These are phyloP conservation scores for Diaporthe caulivora DNA, from an alignment of 2,329 filamentous ascomycete genomes.

Conservation along the genomic window DNA sequence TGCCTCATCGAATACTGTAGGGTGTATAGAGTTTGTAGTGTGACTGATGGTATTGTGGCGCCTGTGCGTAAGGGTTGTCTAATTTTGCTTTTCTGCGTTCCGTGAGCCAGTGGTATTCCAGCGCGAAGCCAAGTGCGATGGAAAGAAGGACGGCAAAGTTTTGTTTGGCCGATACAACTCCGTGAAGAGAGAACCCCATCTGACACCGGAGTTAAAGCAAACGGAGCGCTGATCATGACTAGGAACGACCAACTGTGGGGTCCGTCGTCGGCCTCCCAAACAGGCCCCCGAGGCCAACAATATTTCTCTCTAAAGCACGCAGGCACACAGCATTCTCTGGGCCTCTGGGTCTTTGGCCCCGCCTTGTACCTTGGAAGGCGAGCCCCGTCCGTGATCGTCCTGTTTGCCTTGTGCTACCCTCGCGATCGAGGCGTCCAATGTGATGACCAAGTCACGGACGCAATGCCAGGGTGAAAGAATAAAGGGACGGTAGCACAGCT, in stretches of 20 bases:
- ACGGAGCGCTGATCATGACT: conserved; percentile 36
- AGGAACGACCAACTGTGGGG: conserved; percentile 7
- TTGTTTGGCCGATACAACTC: conserved; percentile 24
- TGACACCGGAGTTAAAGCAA: conserved; percentile 19
- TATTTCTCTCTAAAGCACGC: conserved; percentile 2
- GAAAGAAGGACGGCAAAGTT: conserved; percentile 17
- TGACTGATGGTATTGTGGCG: conserved; percentile 12
- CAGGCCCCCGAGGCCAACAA: conserved; percentile 7
- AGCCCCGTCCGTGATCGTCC: not conserved
- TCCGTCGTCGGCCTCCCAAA: conserved; percentile 22
- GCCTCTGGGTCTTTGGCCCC: not conserved
- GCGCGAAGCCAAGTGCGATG: conserved; percentile 4
- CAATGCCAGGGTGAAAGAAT: not conserved
- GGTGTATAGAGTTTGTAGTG: not conserved
- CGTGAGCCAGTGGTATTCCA: conserved; percentile 10
- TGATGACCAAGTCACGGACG: too few relatives aligned
- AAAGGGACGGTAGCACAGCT: not conserved
- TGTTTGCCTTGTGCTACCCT: not conserved
- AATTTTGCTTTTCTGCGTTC: conserved; percentile 1
- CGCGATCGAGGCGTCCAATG: not conserved
- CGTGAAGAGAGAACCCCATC: conserved; percentile 7
- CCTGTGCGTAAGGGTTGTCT: not conserved
- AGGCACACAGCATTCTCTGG: not conserved
- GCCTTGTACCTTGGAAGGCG: not conserved
- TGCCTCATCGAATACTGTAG: not conserved